Conservation (phyloP, 441 rosid genomes). For the Erodium texanum region DNA sequence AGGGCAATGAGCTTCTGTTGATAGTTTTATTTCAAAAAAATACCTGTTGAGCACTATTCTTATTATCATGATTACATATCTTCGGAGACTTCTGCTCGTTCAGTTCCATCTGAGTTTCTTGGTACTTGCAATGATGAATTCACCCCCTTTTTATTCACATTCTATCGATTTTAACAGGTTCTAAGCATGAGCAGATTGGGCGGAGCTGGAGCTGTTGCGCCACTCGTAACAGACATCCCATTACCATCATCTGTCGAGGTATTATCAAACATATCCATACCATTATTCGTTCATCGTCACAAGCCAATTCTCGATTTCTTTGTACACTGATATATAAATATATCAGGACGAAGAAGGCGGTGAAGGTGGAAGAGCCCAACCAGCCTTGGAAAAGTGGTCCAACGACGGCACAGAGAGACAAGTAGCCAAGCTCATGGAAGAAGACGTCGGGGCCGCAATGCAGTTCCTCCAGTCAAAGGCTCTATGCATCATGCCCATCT, state of each 20-base stretch:
- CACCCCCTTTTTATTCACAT: background rate
- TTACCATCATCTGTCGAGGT: constrained; percentile 76
- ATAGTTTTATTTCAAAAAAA: background rate
- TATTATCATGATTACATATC: background rate
- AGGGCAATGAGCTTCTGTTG: background rate
- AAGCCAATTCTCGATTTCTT: no score
- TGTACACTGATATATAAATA: background rate
- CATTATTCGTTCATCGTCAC: no score
- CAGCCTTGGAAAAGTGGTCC: constrained; percentile 98
- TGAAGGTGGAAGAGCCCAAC: constrained; percentile 66
- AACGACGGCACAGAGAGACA: constrained; percentile 85
- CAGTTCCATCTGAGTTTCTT: background rate
- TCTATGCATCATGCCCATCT: constrained; percentile 95
- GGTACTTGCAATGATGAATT: background rate
- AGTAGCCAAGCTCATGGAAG: constrained; percentile 97
- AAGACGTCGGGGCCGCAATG: constrained; percentile 91
- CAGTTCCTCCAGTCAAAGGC: constrained; percentile 96
- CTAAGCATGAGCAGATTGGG: constrained; percentile 98
- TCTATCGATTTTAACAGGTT: constrained; percentile 47
- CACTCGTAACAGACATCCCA: constrained; percentile 90
- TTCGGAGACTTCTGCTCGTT: background rate
- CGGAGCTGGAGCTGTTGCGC: constrained; percentile 96
- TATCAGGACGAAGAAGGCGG: constrained; percentile 55
- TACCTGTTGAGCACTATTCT: background rate
- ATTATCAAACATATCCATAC: constrained; percentile 14